Percentiles rank a stretch among this genome's conserved stretches.
phyloP scores from a whole-genome alignment of 805 yeast species.

The Hermanozyma aechmeae region DNA sequence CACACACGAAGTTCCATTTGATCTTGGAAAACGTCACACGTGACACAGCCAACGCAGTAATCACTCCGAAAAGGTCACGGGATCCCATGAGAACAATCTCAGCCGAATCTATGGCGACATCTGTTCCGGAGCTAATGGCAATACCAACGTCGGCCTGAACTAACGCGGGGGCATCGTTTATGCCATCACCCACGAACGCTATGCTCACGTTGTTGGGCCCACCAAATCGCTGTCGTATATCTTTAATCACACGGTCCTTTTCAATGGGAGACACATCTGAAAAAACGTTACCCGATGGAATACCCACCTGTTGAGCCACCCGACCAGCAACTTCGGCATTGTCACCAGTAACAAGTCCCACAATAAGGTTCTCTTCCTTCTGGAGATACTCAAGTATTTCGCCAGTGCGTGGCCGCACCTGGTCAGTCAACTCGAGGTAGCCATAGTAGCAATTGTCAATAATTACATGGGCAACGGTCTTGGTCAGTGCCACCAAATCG shows the following conservation, averaged over 20 bases:
- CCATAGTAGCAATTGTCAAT: slow-evolving; percentile 57
- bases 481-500: slow-evolving; percentile 14
- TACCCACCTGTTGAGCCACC: slow-evolving; percentile 61
- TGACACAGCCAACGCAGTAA: slow-evolving; percentile 60
- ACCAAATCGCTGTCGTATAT: slow-evolving; percentile 40
- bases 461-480: slow-evolving; percentile 47
- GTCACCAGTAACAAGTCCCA: slow-evolving; percentile 92
- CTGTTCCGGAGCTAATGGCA: slow-evolving; percentile 88
- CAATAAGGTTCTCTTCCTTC: slow-evolving; percentile 40
- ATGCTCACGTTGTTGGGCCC: slow-evolving; percentile 32
- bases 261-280: slow-evolving; percentile 71
- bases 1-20: slow-evolving; percentile 79
- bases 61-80: slow-evolving; percentile 38
- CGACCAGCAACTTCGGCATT: slow-evolving; percentile 48
- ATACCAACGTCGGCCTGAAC: slow-evolving; percentile 84
- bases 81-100: slow-evolving; percentile 67
- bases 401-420: slow-evolving; percentile 55
- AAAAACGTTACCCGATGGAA: slow-evolving; percentile 54
- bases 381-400: slow-evolving; percentile 49
- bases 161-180: slow-evolving; percentile 95
- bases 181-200: slow-evolving; percentile 95
- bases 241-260: slow-evolving; percentile 58
- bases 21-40: slow-evolving; percentile 62
- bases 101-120: slow-evolving; percentile 95
- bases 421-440: slow-evolving; percentile 56